These are phyloP conservation scores for Cordyceps militaris DNA, from an alignment of 2,329 filamentous ascomycete genomes.

Conservation along the genomic window DNA sequence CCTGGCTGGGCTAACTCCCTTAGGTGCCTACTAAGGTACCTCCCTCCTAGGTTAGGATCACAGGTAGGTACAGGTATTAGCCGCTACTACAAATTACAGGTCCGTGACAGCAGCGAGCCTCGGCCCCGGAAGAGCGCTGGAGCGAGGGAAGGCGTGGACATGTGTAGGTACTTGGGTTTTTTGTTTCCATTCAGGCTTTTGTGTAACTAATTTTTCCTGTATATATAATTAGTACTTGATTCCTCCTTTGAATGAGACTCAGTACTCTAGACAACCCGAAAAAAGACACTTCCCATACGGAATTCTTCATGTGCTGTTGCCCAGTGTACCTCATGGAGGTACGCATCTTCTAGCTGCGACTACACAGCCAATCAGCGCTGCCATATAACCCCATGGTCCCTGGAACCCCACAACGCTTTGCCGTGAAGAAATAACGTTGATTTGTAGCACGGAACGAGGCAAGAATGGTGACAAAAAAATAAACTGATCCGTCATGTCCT, in stretches of 20 bases:
- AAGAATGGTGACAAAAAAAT: too few relatives aligned
- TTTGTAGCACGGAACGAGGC: too few relatives aligned
- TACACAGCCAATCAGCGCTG: background rate
- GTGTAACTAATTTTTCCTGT: background rate
- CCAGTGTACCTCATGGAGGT: background rate
- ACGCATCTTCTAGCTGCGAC: background rate
- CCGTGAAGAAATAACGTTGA: background rate
- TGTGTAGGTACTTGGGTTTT: background rate
- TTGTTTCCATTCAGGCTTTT: background rate
- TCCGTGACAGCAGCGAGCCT: constrained; percentile 6
- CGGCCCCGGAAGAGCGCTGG: background rate
- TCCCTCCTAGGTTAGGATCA: background rate
- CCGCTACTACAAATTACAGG: too few relatives aligned
- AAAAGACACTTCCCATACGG: too few relatives aligned
- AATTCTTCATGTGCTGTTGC: background rate
- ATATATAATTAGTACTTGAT: background rate
- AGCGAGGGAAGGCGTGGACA: background rate
- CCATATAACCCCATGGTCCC: background rate
- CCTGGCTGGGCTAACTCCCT: too few relatives aligned
- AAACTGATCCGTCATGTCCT: too few relatives aligned
- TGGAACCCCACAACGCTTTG: background rate
- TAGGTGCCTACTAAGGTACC: background rate
- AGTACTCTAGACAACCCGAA: too few relatives aligned
- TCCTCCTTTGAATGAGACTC: too few relatives aligned
- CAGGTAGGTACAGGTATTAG: too few relatives aligned